Evolutionary conservation across 2,329 filamentous ascomycete genomes (phyloP).

Genomic region (Cordyceps militaris): DNA sequence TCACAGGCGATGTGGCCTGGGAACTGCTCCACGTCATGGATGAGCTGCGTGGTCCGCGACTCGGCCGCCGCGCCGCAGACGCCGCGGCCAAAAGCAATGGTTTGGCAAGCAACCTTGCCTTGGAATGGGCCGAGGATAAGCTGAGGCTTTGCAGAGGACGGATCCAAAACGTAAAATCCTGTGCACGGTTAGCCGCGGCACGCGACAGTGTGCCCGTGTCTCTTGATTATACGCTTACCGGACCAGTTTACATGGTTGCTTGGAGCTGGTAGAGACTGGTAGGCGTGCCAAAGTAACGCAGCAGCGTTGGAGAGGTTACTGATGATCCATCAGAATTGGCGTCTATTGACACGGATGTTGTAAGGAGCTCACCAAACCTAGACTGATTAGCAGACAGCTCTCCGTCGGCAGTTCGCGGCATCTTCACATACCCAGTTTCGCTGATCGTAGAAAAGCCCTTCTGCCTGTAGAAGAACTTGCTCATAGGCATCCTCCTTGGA

Average conservation of each 20-base stretch:
- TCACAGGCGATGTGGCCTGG: conserved; percentile 81
- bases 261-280: conserved; percentile 62
- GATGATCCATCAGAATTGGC: background rate
- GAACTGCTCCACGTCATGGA: conserved; percentile 64
- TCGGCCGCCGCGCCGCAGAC: conserved; percentile 68
- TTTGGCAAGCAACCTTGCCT: conserved; percentile 74
- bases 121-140: conserved; percentile 76
- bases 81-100: conserved; percentile 63
- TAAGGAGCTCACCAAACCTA: conserved; percentile 19
- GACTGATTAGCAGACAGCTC: background rate
- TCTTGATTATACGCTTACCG: conserved; percentile 34
- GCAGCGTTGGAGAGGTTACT: conserved; percentile 73
- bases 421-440: conserved; percentile 63
- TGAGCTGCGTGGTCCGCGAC: conserved; percentile 54
- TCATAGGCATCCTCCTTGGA: conserved; percentile 67
- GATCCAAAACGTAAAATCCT: conserved; percentile 70
- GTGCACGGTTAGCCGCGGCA: background rate
- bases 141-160: conserved; percentile 35
- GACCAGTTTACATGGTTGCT: conserved; percentile 70
- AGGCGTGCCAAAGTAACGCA: conserved; percentile 72
- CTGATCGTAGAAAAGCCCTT: conserved; percentile 63
- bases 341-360: background rate
- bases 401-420: background rate
- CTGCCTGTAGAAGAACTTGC: conserved; percentile 65
- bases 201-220: background rate